Evolutionary conservation across 306 rosid species (phyloP).

Genomic region (Astragalus glycyphyllos): DNA sequence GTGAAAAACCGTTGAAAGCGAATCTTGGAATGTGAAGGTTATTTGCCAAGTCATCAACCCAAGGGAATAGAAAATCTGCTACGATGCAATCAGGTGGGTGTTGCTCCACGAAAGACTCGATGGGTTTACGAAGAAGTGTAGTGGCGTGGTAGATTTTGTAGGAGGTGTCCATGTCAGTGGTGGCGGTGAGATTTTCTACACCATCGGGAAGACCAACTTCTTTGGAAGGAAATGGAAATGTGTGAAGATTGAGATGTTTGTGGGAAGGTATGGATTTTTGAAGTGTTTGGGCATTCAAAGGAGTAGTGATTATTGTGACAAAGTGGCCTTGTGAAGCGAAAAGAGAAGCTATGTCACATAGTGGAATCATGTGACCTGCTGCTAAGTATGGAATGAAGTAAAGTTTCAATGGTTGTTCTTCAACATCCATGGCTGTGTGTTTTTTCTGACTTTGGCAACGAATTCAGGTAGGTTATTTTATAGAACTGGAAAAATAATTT

Average conservation of each 20-base stretch:
- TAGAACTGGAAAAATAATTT: too few species aligned
- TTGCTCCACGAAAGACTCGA: background rate
- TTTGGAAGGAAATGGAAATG: background rate
- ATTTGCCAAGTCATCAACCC: constrained; percentile 24
- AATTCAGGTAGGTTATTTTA: too few species aligned
- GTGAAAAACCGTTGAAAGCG: constrained; percentile 37
- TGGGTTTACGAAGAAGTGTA: background rate
- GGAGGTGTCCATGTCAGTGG: background rate
- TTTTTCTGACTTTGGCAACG: too few species aligned
- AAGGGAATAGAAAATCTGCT: constrained; percentile 1
- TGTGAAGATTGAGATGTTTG: background rate
- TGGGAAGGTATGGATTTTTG: background rate
- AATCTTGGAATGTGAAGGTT: constrained; percentile 8
- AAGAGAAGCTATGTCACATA: constrained; percentile 47
- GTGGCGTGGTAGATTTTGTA: background rate
- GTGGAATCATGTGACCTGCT: constrained; percentile 50
- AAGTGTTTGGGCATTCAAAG: constrained; percentile 36
- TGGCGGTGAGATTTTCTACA: background rate
- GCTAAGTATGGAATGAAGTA: constrained; percentile 52
- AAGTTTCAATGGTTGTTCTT: constrained; percentile 35
- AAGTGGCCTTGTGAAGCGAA: constrained; percentile 46
- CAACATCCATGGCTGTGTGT: constrained; percentile 9
- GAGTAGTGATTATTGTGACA: constrained; percentile 56
- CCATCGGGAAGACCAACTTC: constrained; percentile 32
- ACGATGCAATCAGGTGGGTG: constrained; percentile 39